phyloP scores from a whole-genome alignment of 495 filamentous ascomycete species.

The Penicillium bovifimosum region DNA sequence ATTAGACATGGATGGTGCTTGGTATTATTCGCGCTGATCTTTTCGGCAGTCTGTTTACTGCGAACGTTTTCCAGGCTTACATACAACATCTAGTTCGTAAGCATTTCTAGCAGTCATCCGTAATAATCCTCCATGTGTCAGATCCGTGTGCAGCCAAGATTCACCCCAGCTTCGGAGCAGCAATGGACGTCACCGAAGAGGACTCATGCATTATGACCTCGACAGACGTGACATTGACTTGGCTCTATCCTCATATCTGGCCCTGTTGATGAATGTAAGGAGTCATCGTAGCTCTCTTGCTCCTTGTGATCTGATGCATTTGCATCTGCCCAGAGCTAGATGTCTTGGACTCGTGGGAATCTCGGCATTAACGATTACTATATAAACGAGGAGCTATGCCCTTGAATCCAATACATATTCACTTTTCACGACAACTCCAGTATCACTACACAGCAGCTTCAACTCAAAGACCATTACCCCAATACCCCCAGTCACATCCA shows the following conservation, averaged over 20 bases:
- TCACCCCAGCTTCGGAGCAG: not conserved
- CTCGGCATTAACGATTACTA: not conserved
- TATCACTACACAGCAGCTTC: no score
- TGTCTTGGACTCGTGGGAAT: not conserved
- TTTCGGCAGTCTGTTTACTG: not conserved
- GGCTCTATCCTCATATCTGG: not conserved
- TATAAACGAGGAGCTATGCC: not conserved
- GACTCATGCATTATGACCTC: constrained; percentile 1
- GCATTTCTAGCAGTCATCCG: not conserved
- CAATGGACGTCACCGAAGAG: not conserved
- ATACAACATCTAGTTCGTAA: not conserved
- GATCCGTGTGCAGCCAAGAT: not conserved
- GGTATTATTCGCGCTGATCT: no score
- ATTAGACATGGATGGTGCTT: no score
- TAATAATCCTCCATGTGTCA: not conserved
- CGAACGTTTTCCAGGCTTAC: not conserved
- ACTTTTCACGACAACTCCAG: not conserved
- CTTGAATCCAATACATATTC: not conserved
- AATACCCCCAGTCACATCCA: not conserved
- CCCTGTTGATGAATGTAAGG: not conserved
- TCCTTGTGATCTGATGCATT: not conserved
- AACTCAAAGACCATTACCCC: no score
- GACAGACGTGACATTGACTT: not conserved
- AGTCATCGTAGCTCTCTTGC: not conserved
- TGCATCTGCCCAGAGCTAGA: not conserved